phyloP scores from a whole-genome alignment of 2,329 filamentous ascomycete species.

The Cadophora luteo-olivacea region DNA sequence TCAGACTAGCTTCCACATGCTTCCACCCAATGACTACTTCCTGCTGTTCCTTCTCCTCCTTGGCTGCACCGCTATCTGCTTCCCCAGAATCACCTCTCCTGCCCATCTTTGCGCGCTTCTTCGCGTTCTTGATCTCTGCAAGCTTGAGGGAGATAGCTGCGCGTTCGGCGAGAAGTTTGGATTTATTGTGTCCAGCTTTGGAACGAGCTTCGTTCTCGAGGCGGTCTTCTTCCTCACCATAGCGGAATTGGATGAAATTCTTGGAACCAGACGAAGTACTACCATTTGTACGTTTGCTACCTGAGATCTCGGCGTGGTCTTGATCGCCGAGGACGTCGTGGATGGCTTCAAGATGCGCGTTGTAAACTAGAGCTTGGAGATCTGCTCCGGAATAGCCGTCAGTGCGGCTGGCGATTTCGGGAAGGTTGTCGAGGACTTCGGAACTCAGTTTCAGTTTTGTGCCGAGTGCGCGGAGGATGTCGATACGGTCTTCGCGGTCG shows the following conservation, averaged over 20 bases:
- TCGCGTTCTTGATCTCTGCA: constrained; percentile 75
- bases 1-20: constrained; percentile 80
- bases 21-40: constrained; percentile 86
- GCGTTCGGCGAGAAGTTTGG: constrained; percentile 71
- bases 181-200: constrained; percentile 55
- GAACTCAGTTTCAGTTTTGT: constrained; percentile 77
- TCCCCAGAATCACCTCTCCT: constrained; percentile 35
- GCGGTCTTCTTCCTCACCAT: constrained; percentile 66
- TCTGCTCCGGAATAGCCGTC: constrained; percentile 95
- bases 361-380: constrained; percentile 92
- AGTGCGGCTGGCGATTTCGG: constrained; percentile 79
- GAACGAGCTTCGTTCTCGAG: constrained; percentile 48
- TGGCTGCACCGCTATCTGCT: constrained; percentile 29
- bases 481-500: constrained; percentile 76
- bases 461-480: constrained; percentile 87
- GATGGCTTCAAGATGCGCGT: constrained; percentile 95
- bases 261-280: constrained; percentile 45
- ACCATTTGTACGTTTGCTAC: constrained; percentile 40
- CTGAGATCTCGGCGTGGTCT: constrained; percentile 47
- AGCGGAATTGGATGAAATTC: constrained; percentile 84
- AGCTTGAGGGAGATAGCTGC: constrained; percentile 83
- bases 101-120: constrained; percentile 50
- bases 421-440: constrained; percentile 62
- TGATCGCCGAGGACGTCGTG: constrained; percentile 84
- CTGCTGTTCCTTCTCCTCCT: constrained; percentile 54